Base-by-base conservation (phyloP, 129 eudicot genomes). In the Solidago caesia region DNA sequence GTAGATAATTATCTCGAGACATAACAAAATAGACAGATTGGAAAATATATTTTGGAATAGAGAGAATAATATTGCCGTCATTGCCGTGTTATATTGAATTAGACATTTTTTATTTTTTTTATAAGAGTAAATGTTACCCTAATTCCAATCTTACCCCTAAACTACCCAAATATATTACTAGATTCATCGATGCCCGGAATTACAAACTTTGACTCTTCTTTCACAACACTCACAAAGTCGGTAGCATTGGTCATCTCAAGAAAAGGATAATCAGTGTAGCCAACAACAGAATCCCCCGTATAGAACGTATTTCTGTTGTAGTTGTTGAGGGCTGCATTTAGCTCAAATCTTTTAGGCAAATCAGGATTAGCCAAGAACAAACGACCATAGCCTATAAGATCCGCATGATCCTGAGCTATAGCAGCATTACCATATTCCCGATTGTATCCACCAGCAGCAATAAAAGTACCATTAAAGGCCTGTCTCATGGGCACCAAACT, bases 201-300 rank as follows among this genome's bases (percentile, higher is more conserved):
- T 21, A 21, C 21, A 21, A 33, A 33, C 1, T 33, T 21, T 33
- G 39, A 33, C 39, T 33, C 39, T 29, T 29, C 39, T 29, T 29
- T 29, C 39, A 33, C 39, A 14, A 49, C 11, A 49, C 55, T 49
- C 14, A 9, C 2, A 49, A 8, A 49, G 55, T 10, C 55, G 55
- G 4, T 33, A 33, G 39, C 39, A 33, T 33, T 33, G 39, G 44
- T 26, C 8, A 49, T 46, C 26, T 75, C 79, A 15, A 64, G 65
- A 75, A 64, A 75, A 46, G 72, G 72, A 49, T 75, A 75, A 75
- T 75, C 79, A 8, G 79, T 64, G 41, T 64, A 75, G 21, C 72
- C 72, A 64, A 51, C 41, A 39, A 75, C 65, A 29, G 72, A 65
- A 7, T 75, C 65, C 4, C 52, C 14, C 4, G 26, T 15, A 64